phyloP scores from a whole-genome alignment of 2,329 filamentous ascomycete species.

The Colletotrichum sp. region DNA sequence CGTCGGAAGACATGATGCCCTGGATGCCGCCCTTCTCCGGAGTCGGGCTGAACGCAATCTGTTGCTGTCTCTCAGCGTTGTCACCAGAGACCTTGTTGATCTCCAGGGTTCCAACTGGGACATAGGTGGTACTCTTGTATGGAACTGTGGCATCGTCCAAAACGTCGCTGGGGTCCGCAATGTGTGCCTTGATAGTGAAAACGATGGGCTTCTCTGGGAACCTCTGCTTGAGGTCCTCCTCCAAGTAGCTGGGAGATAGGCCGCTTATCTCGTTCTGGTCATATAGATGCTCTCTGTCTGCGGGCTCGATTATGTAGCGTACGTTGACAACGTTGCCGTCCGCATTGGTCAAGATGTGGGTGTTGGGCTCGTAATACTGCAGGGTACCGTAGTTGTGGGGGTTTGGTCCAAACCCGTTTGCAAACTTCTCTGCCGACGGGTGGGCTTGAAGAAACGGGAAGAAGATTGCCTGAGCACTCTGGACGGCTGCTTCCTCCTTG shows the following conservation, averaged over 20 bases:
- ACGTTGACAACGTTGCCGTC: neutral
- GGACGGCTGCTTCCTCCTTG: neutral
- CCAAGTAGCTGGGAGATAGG: neutral
- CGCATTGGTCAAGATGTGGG: neutral
- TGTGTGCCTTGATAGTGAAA: neutral
- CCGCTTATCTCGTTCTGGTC: neutral
- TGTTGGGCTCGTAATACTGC: neutral
- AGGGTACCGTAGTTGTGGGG: neutral
- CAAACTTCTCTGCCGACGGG: neutral
- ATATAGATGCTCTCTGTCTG: neutral
- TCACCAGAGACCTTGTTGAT: slow-evolving; percentile 11
- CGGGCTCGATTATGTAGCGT: neutral
- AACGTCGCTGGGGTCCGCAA: neutral
- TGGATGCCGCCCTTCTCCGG: slow-evolving; percentile 13
- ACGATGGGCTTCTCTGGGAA: neutral
- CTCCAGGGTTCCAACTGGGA: slow-evolving; percentile 5
- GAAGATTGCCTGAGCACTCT: neutral
- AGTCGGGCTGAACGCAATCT: slow-evolving; percentile 19
- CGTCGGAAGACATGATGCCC: slow-evolving; percentile 13
- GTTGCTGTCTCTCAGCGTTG: slow-evolving; percentile 8
- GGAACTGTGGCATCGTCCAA: slow-evolving; percentile 17
- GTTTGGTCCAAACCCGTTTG: neutral
- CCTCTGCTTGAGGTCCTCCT: neutral
- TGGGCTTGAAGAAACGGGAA: neutral
- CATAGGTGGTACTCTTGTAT: slow-evolving; percentile 17